Evolutionary conservation across 75 land plant species (phyloP), one percentile per base, ranked within the genome.

Genomic region (Pinus tabuliformis): DNA sequence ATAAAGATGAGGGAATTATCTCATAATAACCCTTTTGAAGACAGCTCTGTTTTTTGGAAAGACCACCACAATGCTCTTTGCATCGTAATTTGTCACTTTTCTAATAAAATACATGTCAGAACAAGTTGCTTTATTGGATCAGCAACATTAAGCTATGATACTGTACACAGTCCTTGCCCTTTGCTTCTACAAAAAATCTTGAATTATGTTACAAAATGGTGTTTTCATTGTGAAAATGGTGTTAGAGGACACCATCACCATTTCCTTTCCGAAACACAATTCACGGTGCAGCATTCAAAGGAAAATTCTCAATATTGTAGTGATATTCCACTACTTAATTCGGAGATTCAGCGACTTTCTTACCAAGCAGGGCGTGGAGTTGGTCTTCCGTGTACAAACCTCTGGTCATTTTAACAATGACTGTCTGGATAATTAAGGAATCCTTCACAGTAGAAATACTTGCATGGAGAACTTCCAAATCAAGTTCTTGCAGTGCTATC

Each of bases 361-460:
- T 49, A 16, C 52, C 66, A 37, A 92, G 75, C 13, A 79, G 82
- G 6, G 57, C 12, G 37, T 45, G 79, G 30, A 92, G 86, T 77
- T 90, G 88, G 11, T 90, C 90, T 49, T 89, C 85, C 1, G 87
- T 78, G 80, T 80, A 88, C 39, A 49, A 59, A 24, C 82, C 70
- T 45, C 64, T 77, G 2, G 83, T 79, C 90, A 95, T 91, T 80
- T 80, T 89, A 49, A 89, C 93, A 21, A 91, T 89, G 1, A 88
- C 93, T 54, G 87, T 91, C 63, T 93, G 98, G 28, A 95, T 82
- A 85, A 93, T 85, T 76, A 87, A 72, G 20, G 72, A 68, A 59
- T 91, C 93, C 60, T 89, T 83, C 74, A 91, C 87, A 12, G 86
- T 90, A 22, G 95, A 93, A 13, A 93, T 85, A 66, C 88, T 93